phyloP scores from a whole-genome alignment of 2,329 filamentous ascomycete genomes.

The Alternaria viburni region DNA sequence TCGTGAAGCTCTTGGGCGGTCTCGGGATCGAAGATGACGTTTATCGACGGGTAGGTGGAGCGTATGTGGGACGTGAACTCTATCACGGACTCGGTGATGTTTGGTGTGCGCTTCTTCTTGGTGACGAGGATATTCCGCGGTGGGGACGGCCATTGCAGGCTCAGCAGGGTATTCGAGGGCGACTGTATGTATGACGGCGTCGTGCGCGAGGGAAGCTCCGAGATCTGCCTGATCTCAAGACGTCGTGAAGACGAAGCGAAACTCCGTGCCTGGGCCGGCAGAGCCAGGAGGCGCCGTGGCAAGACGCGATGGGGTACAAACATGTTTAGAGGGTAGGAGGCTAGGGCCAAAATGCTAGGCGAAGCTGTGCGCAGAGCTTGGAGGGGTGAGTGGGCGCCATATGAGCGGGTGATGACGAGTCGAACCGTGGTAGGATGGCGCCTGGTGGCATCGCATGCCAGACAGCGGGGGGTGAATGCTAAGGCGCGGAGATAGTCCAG shows the following conservation, averaged over 20 bases:
- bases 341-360: slow-evolving; percentile 5
- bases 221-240: slow-evolving; percentile 35
- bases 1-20: slow-evolving; percentile 76
- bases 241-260: slow-evolving; percentile 37
- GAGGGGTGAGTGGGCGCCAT: slow-evolving; percentile 18
- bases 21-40: slow-evolving; percentile 81
- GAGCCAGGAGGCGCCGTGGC: slow-evolving; percentile 29
- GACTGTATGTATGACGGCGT: slow-evolving; percentile 57
- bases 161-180: slow-evolving; percentile 65
- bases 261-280: slow-evolving; percentile 14
- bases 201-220: slow-evolving; percentile 44
- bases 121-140: slow-evolving; percentile 73
- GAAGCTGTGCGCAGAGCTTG: slow-evolving; percentile 16
- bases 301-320: slow-evolving; percentile 29
- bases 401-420: slow-evolving; percentile 10
- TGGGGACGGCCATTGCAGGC: slow-evolving; percentile 70
- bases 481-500: slow-evolving; percentile 12
- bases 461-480: slow-evolving; percentile 7
- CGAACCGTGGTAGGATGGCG: background rate
- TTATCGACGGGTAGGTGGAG: slow-evolving; percentile 78
- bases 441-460: background rate
- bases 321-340: slow-evolving; percentile 16
- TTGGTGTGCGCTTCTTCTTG: slow-evolving; percentile 67
- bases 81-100: slow-evolving; percentile 62
- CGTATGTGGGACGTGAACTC: slow-evolving; percentile 73